Conservation (phyloP, 805 yeast genomes). For the Spathaspora gorwiae region DNA sequence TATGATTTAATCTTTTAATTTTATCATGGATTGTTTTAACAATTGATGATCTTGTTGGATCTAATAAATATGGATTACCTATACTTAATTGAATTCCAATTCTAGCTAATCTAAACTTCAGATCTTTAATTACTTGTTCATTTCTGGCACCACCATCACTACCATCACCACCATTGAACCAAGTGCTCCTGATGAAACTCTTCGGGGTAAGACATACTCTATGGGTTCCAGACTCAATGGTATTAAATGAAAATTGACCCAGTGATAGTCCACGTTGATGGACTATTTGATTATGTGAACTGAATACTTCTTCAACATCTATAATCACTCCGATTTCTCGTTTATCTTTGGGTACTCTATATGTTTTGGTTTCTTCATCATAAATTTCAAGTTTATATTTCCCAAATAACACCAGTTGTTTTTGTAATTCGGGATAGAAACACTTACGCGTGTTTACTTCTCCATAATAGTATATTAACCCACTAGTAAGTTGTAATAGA, state of each 20-base stretch:
- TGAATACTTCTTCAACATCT: slow-evolving; percentile 42
- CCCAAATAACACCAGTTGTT: slow-evolving; percentile 47
- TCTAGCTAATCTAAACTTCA: slow-evolving; percentile 17
- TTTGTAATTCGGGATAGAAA: slow-evolving; percentile 51
- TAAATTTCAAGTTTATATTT: slow-evolving; percentile 44
- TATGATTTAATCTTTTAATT: slow-evolving; percentile 52
- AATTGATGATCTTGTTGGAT: slow-evolving; percentile 42
- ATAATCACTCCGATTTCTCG: slow-evolving; percentile 29
- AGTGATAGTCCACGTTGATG: slow-evolving; percentile 19
- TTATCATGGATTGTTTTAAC: slow-evolving; percentile 50
- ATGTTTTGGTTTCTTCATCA: slow-evolving; percentile 32
- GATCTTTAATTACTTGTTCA: slow-evolving; percentile 13
- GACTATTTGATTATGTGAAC: slow-evolving; percentile 18
- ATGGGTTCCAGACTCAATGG: slow-evolving; percentile 23
- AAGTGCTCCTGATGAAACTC: slow-evolving; percentile 14
- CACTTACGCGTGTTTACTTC: slow-evolving; percentile 51
- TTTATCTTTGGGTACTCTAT: slow-evolving; percentile 23
- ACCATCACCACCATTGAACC: slow-evolving; percentile 4
- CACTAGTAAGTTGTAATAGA: neutral
- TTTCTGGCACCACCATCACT: slow-evolving; percentile 8
- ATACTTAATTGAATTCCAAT: slow-evolving; percentile 18
- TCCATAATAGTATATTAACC: slow-evolving; percentile 44
- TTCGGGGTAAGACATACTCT: slow-evolving; percentile 23
- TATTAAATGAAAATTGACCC: slow-evolving; percentile 24
- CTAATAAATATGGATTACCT: slow-evolving; percentile 16